Evolutionary conservation across 257 asterid genomes (phyloP).

Genomic region (Petunia axillaris): DNA sequence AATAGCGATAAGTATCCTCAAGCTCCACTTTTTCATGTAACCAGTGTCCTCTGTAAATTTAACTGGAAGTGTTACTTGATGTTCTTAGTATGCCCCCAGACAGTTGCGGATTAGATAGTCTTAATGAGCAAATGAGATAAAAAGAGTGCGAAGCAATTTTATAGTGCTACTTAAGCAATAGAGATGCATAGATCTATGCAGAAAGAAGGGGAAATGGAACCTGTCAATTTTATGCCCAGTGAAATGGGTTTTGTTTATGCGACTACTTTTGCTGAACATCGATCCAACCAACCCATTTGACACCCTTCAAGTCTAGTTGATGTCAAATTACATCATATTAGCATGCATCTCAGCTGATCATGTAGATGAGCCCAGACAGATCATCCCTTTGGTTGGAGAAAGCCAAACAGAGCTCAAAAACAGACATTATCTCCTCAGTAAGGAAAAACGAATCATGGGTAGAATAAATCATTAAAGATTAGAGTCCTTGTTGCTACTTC

Average conservation of each 20-base stretch:
- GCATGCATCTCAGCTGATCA: neutral
- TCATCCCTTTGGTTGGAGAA: constrained; percentile 3
- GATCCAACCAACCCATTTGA: constrained; percentile 14
- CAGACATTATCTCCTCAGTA: neutral
- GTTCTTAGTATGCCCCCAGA: neutral
- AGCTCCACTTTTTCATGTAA: neutral
- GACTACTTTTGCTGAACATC: neutral
- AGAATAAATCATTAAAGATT: neutral
- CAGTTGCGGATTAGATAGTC: neutral
- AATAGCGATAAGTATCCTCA: neutral
- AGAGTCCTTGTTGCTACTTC: neutral
- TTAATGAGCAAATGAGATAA: constrained; percentile 6
- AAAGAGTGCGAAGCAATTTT: neutral
- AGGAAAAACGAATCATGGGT: neutral
- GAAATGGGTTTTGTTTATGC: neutral
- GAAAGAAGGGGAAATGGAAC: neutral
- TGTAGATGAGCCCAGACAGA: neutral
- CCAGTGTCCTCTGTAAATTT: neutral
- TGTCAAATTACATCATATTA: neutral
- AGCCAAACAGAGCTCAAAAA: neutral
- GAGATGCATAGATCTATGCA: neutral
- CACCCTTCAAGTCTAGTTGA: neutral
- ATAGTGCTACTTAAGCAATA: neutral
- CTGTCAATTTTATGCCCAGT: neutral
- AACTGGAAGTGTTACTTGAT: neutral